phyloP scores from a whole-genome alignment of 169 alveolate genomes.

The Eimeria acervulina region DNA sequence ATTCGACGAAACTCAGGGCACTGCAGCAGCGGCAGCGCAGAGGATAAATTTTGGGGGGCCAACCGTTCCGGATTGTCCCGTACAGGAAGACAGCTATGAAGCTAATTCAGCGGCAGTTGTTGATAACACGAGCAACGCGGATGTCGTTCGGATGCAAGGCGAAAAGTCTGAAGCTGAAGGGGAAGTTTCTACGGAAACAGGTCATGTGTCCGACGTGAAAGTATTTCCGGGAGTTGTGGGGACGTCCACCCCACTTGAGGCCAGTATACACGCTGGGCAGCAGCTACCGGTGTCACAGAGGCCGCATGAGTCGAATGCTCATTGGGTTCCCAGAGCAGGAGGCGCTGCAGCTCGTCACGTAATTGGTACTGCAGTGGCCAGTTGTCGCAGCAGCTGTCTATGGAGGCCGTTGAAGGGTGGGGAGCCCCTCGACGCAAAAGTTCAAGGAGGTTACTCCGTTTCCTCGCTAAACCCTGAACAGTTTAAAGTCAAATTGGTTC shows the following conservation, averaged over 20 bases:
- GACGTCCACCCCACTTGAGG: background rate
- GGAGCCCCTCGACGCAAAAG: background rate
- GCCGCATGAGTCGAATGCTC: background rate
- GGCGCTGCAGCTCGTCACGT: slow-evolving; percentile 76
- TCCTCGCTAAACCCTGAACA: background rate
- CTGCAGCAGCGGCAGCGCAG: slow-evolving; percentile 22
- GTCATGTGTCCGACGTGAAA: background rate
- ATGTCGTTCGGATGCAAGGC: background rate
- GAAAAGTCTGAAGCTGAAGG: background rate
- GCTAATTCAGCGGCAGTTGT: background rate
- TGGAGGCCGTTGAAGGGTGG: slow-evolving; percentile 81
- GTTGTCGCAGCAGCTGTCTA: slow-evolving; percentile 75
- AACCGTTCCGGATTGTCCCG: background rate
- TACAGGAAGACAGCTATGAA: background rate
- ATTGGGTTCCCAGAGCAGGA: background rate
- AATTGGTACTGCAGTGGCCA: slow-evolving; percentile 76
- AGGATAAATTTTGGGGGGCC: background rate
- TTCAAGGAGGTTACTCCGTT: background rate
- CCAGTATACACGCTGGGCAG: slow-evolving; percentile 3
- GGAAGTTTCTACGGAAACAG: background rate
- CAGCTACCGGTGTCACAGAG: slow-evolving; percentile 1
- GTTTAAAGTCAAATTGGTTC: background rate
- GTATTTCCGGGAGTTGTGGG: slow-evolving; percentile 18
- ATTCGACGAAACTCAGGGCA: background rate
- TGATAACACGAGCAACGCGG: background rate